phyloP scores from a whole-genome alignment of 805 yeast genomes.

The Saccharomycopsis fibuligera region DNA sequence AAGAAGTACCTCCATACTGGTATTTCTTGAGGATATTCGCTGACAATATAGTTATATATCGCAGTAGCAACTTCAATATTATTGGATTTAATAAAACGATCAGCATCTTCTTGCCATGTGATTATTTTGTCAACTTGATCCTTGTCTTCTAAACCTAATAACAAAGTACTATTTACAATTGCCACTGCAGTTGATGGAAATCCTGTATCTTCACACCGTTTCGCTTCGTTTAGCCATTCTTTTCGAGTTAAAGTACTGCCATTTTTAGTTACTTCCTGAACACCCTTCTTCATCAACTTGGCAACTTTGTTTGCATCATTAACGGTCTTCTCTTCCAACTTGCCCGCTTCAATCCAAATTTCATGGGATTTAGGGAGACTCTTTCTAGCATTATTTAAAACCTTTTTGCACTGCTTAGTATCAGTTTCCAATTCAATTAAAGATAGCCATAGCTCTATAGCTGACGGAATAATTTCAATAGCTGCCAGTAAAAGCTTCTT shows the following conservation, averaged over 20 bases:
- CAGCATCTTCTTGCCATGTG: constrained; percentile 35
- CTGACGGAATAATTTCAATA: constrained; percentile 56
- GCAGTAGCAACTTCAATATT: constrained; percentile 37
- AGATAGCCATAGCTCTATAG: constrained; percentile 61
- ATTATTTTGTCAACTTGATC: constrained; percentile 24
- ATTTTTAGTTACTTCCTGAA: constrained; percentile 34
- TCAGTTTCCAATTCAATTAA: constrained; percentile 40
- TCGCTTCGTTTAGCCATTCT: constrained; percentile 55
- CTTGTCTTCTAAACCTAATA: constrained; percentile 26
- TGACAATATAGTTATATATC: constrained; percentile 41
- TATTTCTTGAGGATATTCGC: constrained; percentile 37
- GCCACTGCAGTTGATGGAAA: constrained; percentile 45
- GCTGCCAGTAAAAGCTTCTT: constrained; percentile 56
- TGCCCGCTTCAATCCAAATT: constrained; percentile 67
- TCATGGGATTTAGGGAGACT: constrained; percentile 39
- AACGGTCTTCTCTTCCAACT: constrained; percentile 52
- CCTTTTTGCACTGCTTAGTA: constrained; percentile 34
- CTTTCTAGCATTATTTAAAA: constrained; percentile 57
- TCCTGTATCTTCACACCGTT: constrained; percentile 42
- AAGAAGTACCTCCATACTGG: constrained; percentile 21
- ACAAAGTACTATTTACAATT: constrained; percentile 39
- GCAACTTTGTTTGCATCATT: constrained; percentile 40
- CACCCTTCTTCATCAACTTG: constrained; percentile 44
- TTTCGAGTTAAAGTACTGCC: constrained; percentile 31
- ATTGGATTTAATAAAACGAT: constrained; percentile 24